Evolutionary conservation across 495 filamentous ascomycete genomes (phyloP).

Genomic region (Saxophila tyrrhenica): DNA sequence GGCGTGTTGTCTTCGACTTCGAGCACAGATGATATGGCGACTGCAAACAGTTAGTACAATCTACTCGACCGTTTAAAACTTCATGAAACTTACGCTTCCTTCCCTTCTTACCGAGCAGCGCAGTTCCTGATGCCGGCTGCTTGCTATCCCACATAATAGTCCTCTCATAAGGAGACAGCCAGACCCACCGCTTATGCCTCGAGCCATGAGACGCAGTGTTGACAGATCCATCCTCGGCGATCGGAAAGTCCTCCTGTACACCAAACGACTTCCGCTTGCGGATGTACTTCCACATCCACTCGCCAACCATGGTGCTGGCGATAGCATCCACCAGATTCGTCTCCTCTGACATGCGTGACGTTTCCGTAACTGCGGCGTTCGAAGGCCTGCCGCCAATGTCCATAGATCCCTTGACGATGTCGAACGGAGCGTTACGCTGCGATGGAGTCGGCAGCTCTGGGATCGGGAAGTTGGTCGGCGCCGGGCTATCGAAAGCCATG

Average conservation of each 20-base stretch:
- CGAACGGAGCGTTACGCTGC: slow-evolving; percentile 1
- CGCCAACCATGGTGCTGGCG: slow-evolving; percentile 95
- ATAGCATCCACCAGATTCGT: slow-evolving; percentile 81
- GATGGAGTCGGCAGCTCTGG: slow-evolving; percentile 9
- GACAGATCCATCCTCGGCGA: slow-evolving; percentile 40
- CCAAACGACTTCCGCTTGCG: slow-evolving; percentile 86
- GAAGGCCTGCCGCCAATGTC: background rate
- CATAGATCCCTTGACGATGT: slow-evolving; percentile 11
- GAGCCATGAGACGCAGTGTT: slow-evolving; percentile 46
- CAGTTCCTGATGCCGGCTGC: slow-evolving; percentile 78
- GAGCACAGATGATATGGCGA: slow-evolving; percentile 88
- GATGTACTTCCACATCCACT: slow-evolving; percentile 99
- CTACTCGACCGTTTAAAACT: background rate
- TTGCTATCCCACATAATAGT: slow-evolving; percentile 98
- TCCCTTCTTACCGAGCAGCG: slow-evolving; percentile 87
- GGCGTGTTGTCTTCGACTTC: slow-evolving; percentile 95
- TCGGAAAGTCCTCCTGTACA: slow-evolving; percentile 52
- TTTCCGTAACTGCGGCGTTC: background rate
- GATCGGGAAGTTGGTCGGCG: slow-evolving; percentile 14
- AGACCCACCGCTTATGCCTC: slow-evolving; percentile 96
- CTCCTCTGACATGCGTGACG: slow-evolving; percentile 3
- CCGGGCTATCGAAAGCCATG: slow-evolving; percentile 15
- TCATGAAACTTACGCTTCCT: slow-evolving; percentile 69
- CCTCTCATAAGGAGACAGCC: slow-evolving; percentile 91
- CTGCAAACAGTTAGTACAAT: slow-evolving; percentile 33